A percentile compares a stretch with the other conserved stretches of the same genome.
These are phyloP conservation scores for Coleophoma crateriformis DNA, from an alignment of 2,329 filamentous ascomycete genomes.

Conservation along the genomic window DNA sequence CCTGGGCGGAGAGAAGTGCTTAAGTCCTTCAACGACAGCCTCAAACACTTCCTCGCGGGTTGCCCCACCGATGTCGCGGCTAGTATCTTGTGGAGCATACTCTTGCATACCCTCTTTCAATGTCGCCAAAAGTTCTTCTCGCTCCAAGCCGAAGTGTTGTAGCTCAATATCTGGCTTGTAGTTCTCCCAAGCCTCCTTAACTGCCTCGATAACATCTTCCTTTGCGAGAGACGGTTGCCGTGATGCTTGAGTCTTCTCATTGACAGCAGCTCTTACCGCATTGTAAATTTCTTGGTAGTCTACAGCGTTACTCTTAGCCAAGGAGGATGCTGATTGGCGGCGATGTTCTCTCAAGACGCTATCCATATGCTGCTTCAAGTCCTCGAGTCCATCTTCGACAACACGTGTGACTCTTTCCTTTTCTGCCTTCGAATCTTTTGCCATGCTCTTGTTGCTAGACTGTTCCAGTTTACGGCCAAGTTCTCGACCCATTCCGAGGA, in stretches of 20 bases:
- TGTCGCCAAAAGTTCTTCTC: slow-evolving; percentile 84
- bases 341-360: slow-evolving; percentile 71
- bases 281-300: slow-evolving; percentile 85
- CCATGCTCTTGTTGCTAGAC: slow-evolving; percentile 41
- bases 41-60: slow-evolving; percentile 81
- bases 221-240: slow-evolving; percentile 53
- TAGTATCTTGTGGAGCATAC: slow-evolving; percentile 46
- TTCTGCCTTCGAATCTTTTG: slow-evolving; percentile 43
- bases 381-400: slow-evolving; percentile 72
- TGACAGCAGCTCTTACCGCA: slow-evolving; percentile 69
- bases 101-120: slow-evolving; percentile 80
- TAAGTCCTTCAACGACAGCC: slow-evolving; percentile 79
- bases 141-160: slow-evolving; percentile 83
- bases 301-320: slow-evolving; percentile 56
- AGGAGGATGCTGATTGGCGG: slow-evolving; percentile 60
- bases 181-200: slow-evolving; percentile 86
- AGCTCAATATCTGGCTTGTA: slow-evolving; percentile 92
- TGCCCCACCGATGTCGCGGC: slow-evolving; percentile 44
- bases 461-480: slow-evolving; percentile 83
- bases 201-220: slow-evolving; percentile 80
- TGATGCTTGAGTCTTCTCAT: slow-evolving; percentile 46
- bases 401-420: slow-evolving; percentile 71
- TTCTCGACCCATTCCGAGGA: slow-evolving; percentile 90
- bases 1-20: slow-evolving; percentile 71
- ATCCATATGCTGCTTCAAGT: slow-evolving; percentile 82